Percentiles rank a stretch among this genome's conserved stretches.
Conservation (phyloP, 75 land plant genomes). For the Sequoia sempervirens region DNA sequence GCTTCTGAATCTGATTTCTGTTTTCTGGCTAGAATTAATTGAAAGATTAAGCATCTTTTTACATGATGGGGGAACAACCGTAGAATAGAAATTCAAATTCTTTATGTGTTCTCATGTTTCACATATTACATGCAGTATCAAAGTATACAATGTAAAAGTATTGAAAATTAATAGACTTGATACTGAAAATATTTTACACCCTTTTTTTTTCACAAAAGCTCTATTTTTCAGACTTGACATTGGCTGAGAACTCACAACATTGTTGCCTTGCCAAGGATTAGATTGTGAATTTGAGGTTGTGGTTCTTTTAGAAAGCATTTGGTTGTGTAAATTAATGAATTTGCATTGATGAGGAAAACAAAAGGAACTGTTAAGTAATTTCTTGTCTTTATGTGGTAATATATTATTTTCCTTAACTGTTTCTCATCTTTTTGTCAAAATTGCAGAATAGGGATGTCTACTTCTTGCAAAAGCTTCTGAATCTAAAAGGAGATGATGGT, state of each 20-base stretch:
- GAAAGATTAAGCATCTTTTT: not conserved
- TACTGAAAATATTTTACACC: no score
- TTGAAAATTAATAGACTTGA: not conserved
- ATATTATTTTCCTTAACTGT: constrained; percentile 6
- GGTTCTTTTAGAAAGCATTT: not conserved
- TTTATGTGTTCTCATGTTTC: not conserved
- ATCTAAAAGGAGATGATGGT: constrained; percentile 79
- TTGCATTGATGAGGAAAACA: not conserved
- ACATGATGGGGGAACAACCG: not conserved
- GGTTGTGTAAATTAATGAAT: not conserved
- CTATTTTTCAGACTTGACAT: not conserved
- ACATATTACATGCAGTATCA: not conserved
- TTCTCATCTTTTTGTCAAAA: constrained; percentile 11
- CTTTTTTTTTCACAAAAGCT: no score
- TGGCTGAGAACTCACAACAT: not conserved
- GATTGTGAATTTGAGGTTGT: not conserved
- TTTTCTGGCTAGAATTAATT: not conserved
- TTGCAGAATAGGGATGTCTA: constrained; percentile 75
- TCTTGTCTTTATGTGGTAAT: not conserved
- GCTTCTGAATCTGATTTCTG: constrained; percentile 51
- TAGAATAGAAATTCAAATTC: not conserved
- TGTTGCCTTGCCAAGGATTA: not conserved
- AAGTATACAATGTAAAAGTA: not conserved
- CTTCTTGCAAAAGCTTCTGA: constrained; percentile 76
- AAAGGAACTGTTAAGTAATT: not conserved